Conservation (phyloP, 2,329 filamentous ascomycete genomes). For the Alternaria gaisen region DNA sequence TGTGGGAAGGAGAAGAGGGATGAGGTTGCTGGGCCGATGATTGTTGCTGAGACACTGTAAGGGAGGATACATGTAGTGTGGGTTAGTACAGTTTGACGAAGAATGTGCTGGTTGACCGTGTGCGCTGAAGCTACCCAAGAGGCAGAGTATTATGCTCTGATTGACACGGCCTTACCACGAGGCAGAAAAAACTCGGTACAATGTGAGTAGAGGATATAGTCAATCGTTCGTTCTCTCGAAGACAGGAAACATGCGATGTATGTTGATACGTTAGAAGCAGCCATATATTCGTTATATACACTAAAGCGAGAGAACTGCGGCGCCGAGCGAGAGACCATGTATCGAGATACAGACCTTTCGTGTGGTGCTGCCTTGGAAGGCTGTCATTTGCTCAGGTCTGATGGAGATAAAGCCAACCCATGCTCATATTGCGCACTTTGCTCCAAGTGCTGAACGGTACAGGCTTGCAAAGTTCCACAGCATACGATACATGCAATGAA, state of each 20-base stretch:
- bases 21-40: conserved; percentile 59
- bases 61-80: background rate
- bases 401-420: background rate
- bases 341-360: too few relatives aligned
- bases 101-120: background rate
- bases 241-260: background rate
- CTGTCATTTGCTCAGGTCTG: background rate
- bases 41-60: conserved; percentile 48
- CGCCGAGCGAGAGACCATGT: too few relatives aligned
- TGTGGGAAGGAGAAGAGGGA: conserved; percentile 58
- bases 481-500: background rate
- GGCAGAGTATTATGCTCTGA: background rate
- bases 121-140: background rate
- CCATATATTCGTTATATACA: too few relatives aligned
- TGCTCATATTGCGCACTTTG: background rate
- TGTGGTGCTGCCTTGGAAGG: too few relatives aligned
- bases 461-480: background rate
- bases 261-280: too few relatives aligned
- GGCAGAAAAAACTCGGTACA: too few relatives aligned
- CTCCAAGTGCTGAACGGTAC: background rate
- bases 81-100: background rate
- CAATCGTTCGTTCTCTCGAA: background rate
- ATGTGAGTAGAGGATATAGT: too few relatives aligned
- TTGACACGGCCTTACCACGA: too few relatives aligned
- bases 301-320: too few relatives aligned